Conservation (phyloP, 257 asterid species). For the Hygrophila difformis region DNA sequence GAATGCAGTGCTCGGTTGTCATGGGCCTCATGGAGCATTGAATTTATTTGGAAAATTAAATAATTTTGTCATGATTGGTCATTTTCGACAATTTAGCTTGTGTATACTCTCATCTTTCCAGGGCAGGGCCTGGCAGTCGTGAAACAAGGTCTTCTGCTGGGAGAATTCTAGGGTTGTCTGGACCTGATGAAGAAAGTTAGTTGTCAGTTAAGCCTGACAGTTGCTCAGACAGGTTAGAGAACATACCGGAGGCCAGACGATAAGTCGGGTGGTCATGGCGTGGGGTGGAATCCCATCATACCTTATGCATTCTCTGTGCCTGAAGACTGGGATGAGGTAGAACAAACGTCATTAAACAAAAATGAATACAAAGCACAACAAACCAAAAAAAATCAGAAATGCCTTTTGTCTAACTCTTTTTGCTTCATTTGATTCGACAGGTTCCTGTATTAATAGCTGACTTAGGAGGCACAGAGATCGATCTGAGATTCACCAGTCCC, state of each 20-base stretch:
- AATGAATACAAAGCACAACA: not conserved
- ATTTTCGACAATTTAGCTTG: no score
- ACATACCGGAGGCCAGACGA: slow-evolving; percentile 89
- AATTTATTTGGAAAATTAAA: no score
- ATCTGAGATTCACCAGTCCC: slow-evolving; percentile 74
- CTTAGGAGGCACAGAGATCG: slow-evolving; percentile 95
- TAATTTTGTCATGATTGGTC: no score
- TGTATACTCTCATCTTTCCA: no score
- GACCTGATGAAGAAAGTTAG: slow-evolving; percentile 84
- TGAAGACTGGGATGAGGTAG: slow-evolving; percentile 77
- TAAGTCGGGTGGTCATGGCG: slow-evolving; percentile 95
- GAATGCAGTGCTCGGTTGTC: no score
- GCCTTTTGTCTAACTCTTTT: not conserved
- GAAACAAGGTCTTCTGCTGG: slow-evolving; percentile 94
- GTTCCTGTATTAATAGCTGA: slow-evolving; percentile 98
- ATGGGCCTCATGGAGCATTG: no score
- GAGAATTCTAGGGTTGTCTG: slow-evolving; percentile 86
- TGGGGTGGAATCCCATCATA: slow-evolving; percentile 96
- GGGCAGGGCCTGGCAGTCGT: slow-evolving; percentile 59
- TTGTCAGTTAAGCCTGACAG: slow-evolving; percentile 22
- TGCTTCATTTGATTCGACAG: slow-evolving; percentile 22
- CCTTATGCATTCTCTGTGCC: slow-evolving; percentile 84
- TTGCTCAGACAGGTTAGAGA: slow-evolving; percentile 99
- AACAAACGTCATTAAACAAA: not conserved
- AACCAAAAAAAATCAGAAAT: no score